Evolutionary conservation across 345 rosid species (phyloP), one percentile per base, ranked within the genome.

Genomic region (Camelina hispida): DNA sequence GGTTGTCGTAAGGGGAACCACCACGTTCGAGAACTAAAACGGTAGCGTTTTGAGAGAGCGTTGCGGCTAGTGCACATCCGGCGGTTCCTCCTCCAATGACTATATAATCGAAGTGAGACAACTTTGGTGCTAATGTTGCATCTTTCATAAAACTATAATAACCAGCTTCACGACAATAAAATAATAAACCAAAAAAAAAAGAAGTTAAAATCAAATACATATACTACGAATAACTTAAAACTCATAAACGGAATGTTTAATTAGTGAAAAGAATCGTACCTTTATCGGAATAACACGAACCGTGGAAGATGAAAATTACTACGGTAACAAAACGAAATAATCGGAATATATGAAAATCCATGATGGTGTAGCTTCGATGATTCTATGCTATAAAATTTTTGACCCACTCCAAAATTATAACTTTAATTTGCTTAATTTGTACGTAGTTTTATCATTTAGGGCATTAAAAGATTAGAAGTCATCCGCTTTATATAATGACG

Each of bases 1-100:
- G 79, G 74, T 85, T 80, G 7, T 67, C 79, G 62, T 75, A 75
- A 67, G 73, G 73, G 0, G 79, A 67, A 8, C 73, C 73, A 23
- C 79, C 97, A 42, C 93, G 81, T 80, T 91, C 91, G 0, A 91
- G 87, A 16, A 89, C 62, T 62, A 91, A 52, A 69, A 91, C 87
- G 28, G 67, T 60, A 0, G 90, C 90, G 15, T 79, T 77, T 61
- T 51, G 43, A 0, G 95, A 86, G 0, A 86, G 89, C 15, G 97
- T 87, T 50, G 95, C 93, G 0, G 95, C 91, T 22, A 89, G 44
- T 4, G 97, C 82, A 62, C 93, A 91, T 5, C 95, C 96, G 1
- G 91, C 63, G 11, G 96, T 83, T 66, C 96, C 93, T 20, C 97
- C 95, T 4, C 96, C 97, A 38, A 91, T 68, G 59, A 87, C 25